Evolutionary conservation across 2,329 filamentous ascomycete species (phyloP).

Genomic region (Verticillium longisporum): DNA sequence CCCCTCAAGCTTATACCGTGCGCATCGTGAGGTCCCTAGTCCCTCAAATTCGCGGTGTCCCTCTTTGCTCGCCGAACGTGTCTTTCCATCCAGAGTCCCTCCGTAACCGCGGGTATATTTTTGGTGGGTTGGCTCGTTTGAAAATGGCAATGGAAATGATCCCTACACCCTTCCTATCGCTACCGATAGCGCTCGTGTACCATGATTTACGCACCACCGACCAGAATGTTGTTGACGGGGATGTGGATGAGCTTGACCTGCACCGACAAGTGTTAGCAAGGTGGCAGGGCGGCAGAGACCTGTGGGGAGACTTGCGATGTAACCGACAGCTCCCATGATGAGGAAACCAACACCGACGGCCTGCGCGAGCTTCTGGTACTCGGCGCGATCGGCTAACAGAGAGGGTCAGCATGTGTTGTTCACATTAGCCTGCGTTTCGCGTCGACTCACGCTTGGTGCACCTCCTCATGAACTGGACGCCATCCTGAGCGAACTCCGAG

Average conservation of each 20-base stretch:
- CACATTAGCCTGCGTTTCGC: background rate
- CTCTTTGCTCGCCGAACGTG: background rate
- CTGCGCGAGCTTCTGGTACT: slow-evolving; percentile 40
- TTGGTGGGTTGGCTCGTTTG: background rate
- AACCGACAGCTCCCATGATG: slow-evolving; percentile 62
- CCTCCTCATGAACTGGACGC: slow-evolving; percentile 54
- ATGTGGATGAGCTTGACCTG: slow-evolving; percentile 42
- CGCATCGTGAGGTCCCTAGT: background rate
- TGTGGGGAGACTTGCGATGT: background rate
- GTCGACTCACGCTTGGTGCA: slow-evolving; percentile 41
- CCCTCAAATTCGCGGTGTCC: background rate
- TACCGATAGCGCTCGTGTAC: background rate
- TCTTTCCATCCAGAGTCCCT: background rate
- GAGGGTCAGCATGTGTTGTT: background rate
- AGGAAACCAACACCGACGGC: slow-evolving; percentile 64
- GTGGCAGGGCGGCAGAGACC: background rate
- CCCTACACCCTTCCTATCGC: background rate
- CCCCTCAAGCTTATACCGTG: background rate
- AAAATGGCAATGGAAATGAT: background rate
- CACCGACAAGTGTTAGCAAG: background rate
- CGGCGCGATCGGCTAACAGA: slow-evolving; percentile 25
- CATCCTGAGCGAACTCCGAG: slow-evolving; percentile 57
- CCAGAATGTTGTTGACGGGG: slow-evolving; percentile 63
- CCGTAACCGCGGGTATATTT: background rate
- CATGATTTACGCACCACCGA: slow-evolving; percentile 51